Evolutionary conservation across 345 rosid genomes (phyloP), one percentile per base, ranked within the genome.

Genomic region (Boechera divaricarpa): DNA sequence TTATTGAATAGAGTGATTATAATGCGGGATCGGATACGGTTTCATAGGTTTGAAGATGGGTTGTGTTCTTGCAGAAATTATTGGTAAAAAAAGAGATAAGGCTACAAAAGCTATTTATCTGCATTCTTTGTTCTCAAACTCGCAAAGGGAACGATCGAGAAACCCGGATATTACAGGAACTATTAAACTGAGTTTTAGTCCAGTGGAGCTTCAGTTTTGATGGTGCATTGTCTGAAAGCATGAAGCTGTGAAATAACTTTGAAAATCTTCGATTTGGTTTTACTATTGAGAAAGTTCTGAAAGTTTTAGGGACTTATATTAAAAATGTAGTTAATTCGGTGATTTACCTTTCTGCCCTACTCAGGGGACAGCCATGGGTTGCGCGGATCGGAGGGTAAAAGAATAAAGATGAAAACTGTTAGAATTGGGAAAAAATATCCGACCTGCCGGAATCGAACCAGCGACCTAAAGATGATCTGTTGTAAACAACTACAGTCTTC

Each of bases 401-500:
- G 2, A 5, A 39, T 10, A 13, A 69, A 24, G 5, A 21, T 0
- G 12, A 66, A 10, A 12, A 10, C 5, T 7, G 36, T 12, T 36
- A 12, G 2, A 36, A 39, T 12, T 9, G 0, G 0, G 10, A 0
- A 9, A 48, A 47, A 47, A 15, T 0, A 47, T 60, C 67, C 59
- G 58, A 59, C 75, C 58, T 58, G 67, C 67, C 67, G 59, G 59
- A 72, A 33, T 72, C 68, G 68, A 72, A 48, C 59, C 67, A 72
- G 51, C 38, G 68, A 72, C 75, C 75, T 71, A 60, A 60, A 61
- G 68, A 60, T 60, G 0, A 35, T 72, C 68, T 60, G 68, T 36
- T 45, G 15, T 5, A 0, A 21, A 15, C 68, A 49, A 88, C 96
- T 95, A 95, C 98, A 92, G 98, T 92, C 98, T 96, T 88, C 99